Evolutionary conservation across 345 rosid species (phyloP).

Genomic region (Eucalyptus albens): DNA sequence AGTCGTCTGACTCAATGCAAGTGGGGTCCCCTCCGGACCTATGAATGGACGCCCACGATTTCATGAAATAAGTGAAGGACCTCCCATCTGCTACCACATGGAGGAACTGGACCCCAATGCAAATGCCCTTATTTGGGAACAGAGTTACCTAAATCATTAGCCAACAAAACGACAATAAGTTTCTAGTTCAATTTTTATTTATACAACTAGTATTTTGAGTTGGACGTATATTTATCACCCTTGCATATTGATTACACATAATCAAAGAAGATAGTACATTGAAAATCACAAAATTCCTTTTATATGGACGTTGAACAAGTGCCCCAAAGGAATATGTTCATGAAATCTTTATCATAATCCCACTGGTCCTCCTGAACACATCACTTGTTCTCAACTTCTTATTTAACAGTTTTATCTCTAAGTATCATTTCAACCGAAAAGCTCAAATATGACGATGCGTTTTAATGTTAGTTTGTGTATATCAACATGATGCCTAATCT

Average conservation of each 20-base stretch:
- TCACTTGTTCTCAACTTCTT: background rate
- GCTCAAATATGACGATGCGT: background rate
- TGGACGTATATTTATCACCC: background rate
- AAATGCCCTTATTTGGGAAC: conserved; percentile 22
- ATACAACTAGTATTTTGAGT: background rate
- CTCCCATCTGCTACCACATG: conserved; percentile 29
- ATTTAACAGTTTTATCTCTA: background rate
- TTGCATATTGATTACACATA: background rate
- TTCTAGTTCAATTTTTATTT: background rate
- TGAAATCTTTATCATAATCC: background rate
- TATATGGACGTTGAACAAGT: too few species aligned
- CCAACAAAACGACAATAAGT: background rate
- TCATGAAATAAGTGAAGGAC: conserved; percentile 2
- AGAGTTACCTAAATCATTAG: background rate
- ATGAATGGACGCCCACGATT: conserved; percentile 14
- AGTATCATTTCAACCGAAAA: background rate
- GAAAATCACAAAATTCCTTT: background rate
- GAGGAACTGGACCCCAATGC: conserved; percentile 4
- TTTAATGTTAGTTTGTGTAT: too few species aligned
- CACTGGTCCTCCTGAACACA: rapidly evolving
- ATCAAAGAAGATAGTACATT: background rate
- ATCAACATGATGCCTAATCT: background rate
- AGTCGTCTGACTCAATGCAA: background rate
- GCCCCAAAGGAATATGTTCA: too few species aligned
- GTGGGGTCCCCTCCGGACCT: background rate